Percentiles rank a stretch among this genome's conserved stretches.
Evolutionary conservation across 2,329 filamentous ascomycete genomes (phyloP).

Genomic region (Fulvia fulva): DNA sequence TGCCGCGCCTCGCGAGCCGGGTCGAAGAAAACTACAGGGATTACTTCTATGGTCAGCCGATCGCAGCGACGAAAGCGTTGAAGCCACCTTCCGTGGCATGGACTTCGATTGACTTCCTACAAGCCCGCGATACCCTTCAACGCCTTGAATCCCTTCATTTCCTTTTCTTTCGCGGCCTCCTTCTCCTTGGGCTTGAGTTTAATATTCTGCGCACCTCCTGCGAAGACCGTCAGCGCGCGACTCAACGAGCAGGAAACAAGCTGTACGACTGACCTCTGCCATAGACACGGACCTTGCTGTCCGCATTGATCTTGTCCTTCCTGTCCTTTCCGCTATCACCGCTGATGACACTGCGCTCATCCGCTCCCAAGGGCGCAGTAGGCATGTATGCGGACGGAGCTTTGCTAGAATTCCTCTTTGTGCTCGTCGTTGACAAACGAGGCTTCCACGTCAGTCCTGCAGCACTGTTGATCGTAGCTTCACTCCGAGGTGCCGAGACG

Average conservation of each 20-base stretch:
- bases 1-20: background rate
- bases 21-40: no score
- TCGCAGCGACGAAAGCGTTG: no score
- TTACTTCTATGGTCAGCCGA: no score
- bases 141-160: conserved; percentile 16
- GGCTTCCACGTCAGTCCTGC: conserved; percentile 26
- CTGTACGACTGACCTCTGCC: conserved; percentile 49
- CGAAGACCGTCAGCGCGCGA: background rate
- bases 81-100: background rate
- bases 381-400: conserved; percentile 22
- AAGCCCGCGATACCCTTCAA: conserved; percentile 9
- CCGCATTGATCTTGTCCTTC: conserved; percentile 45
- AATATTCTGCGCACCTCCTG: conserved; percentile 52
- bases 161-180: conserved; percentile 12
- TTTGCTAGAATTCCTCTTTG: conserved; percentile 23
- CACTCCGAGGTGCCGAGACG: conserved; percentile 19
- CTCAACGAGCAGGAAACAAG: background rate
- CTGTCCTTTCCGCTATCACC: conserved; percentile 29
- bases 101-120: background rate
- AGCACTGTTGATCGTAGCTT: conserved; percentile 19
- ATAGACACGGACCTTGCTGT: conserved; percentile 50
- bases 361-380: conserved; percentile 27
- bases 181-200: conserved; percentile 46
- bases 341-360: conserved; percentile 28
- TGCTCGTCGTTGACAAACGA: conserved; percentile 11